These are phyloP conservation scores for Rhizopogon roseolus DNA, from an alignment of 768 basidiomycete genomes.

Conservation along the genomic window DNA sequence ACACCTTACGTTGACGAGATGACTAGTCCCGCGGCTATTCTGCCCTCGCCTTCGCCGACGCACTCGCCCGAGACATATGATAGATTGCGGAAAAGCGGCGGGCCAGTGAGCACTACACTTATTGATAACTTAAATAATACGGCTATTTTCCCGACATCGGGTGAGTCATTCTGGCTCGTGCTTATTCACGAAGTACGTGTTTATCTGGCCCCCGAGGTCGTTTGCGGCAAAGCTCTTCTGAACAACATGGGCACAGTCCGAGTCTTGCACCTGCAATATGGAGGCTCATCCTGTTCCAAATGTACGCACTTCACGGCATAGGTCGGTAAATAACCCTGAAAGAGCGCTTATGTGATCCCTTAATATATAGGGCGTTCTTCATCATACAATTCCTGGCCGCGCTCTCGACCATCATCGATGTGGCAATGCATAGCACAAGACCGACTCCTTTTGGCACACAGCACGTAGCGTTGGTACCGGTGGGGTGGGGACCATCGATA, in stretches of 20 bases:
- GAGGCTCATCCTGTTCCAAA: slow-evolving; percentile 52
- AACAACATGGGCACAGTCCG: not conserved
- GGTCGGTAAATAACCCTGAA: not conserved
- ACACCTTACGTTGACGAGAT: not conserved
- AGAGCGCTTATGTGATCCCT: slow-evolving; percentile 5
- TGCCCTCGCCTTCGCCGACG: not conserved
- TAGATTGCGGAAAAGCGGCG: not conserved
- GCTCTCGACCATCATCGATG: slow-evolving; percentile 49
- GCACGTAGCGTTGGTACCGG: slow-evolving; percentile 54
- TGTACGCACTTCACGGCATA: slow-evolving; percentile 28
- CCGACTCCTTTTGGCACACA: slow-evolving; percentile 62
- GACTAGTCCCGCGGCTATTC: not conserved
- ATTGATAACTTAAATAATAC: not conserved
- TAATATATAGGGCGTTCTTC: slow-evolving; percentile 40
- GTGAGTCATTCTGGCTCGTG: not conserved
- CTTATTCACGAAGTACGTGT: not conserved
- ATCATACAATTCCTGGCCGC: slow-evolving; percentile 43
- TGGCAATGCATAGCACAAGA: slow-evolving; percentile 27
- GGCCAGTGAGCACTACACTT: not conserved
- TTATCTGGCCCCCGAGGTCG: not conserved
- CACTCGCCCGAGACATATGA: not conserved
- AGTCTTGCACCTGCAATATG: slow-evolving; percentile 41
- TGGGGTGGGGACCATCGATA: slow-evolving; percentile 55
- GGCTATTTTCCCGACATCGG: slow-evolving; percentile 1
- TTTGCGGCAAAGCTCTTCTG: not conserved